Percentiles rank a stretch among this genome's conserved stretches.
phyloP scores from a whole-genome alignment of 495 filamentous ascomycete species.

The Achaetomiella virescens region DNA sequence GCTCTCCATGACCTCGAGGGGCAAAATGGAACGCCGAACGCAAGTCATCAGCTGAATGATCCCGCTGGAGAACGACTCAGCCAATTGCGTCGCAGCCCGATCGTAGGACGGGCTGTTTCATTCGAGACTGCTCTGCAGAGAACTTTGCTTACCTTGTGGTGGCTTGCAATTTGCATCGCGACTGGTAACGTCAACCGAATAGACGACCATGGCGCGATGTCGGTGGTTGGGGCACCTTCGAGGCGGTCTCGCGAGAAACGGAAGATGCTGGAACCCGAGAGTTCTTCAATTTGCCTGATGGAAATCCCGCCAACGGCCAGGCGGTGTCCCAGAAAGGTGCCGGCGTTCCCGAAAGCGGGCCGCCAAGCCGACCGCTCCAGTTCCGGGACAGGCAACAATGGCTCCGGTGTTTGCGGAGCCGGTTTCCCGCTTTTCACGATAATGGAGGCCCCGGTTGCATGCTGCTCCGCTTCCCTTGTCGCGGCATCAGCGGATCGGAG shows the following conservation, averaged over 20 bases:
- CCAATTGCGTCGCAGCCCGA: not conserved
- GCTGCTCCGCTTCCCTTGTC: not conserved
- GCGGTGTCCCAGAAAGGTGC: not conserved
- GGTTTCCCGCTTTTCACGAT: not conserved
- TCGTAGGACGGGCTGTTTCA: not conserved
- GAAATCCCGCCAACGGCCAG: not conserved
- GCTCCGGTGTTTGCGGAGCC: not conserved
- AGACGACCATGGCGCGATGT: not conserved
- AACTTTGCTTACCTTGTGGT: not conserved
- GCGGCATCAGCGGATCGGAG: not conserved
- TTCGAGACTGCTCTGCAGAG: not conserved
- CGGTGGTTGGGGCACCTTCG: not conserved
- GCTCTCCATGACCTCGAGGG: not conserved
- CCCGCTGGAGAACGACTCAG: not conserved
- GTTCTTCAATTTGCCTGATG: not conserved
- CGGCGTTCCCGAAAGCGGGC: slow-evolving; percentile 11
- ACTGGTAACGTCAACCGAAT: not conserved
- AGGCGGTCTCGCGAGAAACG: not conserved
- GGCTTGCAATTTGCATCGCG: not conserved
- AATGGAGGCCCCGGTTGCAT: not conserved
- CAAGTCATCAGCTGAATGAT: slow-evolving; percentile 8
- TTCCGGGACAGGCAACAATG: not conserved
- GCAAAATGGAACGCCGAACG: not conserved
- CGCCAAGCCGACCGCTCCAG: slow-evolving; percentile 9
- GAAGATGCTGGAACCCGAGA: not conserved